These are phyloP conservation scores for Leptographium flavum DNA, from an alignment of 2,329 filamentous ascomycete species.

Conservation along the genomic window DNA sequence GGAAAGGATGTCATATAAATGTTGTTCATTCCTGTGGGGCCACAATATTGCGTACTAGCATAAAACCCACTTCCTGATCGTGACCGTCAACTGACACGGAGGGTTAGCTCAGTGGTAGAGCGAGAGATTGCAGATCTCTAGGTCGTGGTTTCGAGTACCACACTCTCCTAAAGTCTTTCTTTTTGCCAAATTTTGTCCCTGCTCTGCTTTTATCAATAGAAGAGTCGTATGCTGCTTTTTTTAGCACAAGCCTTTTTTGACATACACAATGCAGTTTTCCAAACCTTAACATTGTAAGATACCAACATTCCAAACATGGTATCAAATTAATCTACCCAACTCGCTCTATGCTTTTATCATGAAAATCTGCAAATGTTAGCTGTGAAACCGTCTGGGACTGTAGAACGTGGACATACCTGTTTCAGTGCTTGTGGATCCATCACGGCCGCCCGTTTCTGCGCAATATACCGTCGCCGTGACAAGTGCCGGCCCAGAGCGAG, in stretches of 20 bases:
- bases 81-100: background rate
- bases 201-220: background rate
- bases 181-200: background rate
- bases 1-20: no score
- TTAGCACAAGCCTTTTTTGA: no score
- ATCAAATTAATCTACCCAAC: background rate
- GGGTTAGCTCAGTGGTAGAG: constrained; percentile 8
- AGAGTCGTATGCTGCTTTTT: no score
- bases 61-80: background rate
- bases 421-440: constrained; percentile 72
- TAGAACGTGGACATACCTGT: constrained; percentile 45
- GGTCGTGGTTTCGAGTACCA: constrained; percentile 8
- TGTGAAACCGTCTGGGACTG: background rate
- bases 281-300: no score
- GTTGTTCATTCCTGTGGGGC: background rate
- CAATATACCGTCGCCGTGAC: constrained; percentile 69
- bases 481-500: constrained; percentile 48
- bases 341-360: constrained; percentile 11
- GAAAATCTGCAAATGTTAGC: constrained; percentile 8
- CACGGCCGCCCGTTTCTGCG: constrained; percentile 72
- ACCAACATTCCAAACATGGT: background rate
- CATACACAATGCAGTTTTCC: no score
- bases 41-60: background rate
- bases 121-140: constrained; percentile 9
- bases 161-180: constrained; percentile 1